Conservation (phyloP, 129 eudicot species). For the Artemisia annua region DNA sequence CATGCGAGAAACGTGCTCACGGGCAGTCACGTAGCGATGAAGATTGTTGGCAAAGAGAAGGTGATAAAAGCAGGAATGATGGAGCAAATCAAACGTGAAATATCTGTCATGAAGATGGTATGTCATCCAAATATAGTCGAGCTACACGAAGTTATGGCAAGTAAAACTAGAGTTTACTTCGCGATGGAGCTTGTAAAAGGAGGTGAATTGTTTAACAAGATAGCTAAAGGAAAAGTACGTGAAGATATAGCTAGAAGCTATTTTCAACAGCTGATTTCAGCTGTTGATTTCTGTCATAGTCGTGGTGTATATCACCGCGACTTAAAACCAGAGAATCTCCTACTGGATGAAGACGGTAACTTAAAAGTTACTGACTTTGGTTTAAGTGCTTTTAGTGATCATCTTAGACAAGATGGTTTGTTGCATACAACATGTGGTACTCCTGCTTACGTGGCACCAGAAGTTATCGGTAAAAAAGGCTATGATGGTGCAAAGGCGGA, state of each 20-base stretch:
- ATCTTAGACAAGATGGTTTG: slow-evolving; percentile 68
- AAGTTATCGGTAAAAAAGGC: slow-evolving; percentile 80
- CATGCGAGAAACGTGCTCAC: slow-evolving; percentile 59
- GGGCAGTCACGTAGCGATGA: slow-evolving; percentile 71
- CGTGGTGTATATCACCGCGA: slow-evolving; percentile 90
- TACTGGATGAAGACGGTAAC: slow-evolving; percentile 73
- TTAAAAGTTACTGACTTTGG: slow-evolving; percentile 90
- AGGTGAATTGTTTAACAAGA: slow-evolving; percentile 76
- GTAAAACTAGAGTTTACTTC: slow-evolving; percentile 74
- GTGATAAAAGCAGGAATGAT: slow-evolving; percentile 74
- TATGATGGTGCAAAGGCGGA: slow-evolving; percentile 86
- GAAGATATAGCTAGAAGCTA: slow-evolving; percentile 71
- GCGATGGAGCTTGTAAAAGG: slow-evolving; percentile 90
- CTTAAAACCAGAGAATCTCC: slow-evolving; percentile 78
- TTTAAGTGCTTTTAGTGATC: slow-evolving; percentile 68
- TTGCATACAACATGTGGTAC: slow-evolving; percentile 90
- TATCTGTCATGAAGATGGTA: slow-evolving; percentile 80
- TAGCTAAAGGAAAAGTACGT: slow-evolving; percentile 50
- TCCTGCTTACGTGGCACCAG: slow-evolving; percentile 93
- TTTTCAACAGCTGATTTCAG: slow-evolving; percentile 83
- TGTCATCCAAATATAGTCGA: slow-evolving; percentile 75
- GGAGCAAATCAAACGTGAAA: slow-evolving; percentile 82
- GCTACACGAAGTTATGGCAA: slow-evolving; percentile 88
- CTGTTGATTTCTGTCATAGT: slow-evolving; percentile 91
- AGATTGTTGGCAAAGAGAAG: slow-evolving; percentile 78